Evolutionary conservation across 1,284 basidiomycete genomes (phyloP), one percentile per base, ranked within the genome.

Genomic region (Trichosporon coremiiforme): DNA sequence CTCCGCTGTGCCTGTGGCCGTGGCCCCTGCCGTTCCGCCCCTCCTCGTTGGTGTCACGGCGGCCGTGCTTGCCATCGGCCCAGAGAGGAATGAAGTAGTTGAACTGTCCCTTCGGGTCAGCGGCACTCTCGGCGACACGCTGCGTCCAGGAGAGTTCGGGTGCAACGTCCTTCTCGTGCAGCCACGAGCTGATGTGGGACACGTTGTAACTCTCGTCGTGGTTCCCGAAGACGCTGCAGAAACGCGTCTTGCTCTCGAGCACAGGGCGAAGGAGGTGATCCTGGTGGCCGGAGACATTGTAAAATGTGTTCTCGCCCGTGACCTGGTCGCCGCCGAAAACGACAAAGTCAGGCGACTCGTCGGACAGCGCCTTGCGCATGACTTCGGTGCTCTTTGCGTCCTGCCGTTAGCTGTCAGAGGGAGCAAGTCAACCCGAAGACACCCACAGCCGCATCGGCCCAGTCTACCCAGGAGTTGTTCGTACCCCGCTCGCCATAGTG

Each of bases 151-250:
- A 31, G 6, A 68, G 66, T 2, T 33, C 9, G 1, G 31, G 15
- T 2, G 63, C 69, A 2, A 9, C 12, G 4, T 50, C 62, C 4
- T 29, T 62, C 57, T 70, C 69, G 45, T 66, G 65, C 41, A 20
- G 31, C 22, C 10, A 70, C 38, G n/a, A 25, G 12, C 13, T 6
- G 17, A 25, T 20, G 35, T 70, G 69, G 1, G 70, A 67, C 10
- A 76, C 62, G 66, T 75, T 75, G 70, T 75, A 75, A 68, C 74
- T 75, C 55, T 76, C 74, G 70, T 76, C 75, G 69, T 76, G 75
- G 67, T 75, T 75, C 29, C 74, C 74, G 41, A 72, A 71, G 29
- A 68, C 63, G 57, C 33, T 64, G 20, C 68, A 66, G 57, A 76
- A 76, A 20, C 71, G 71, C 8, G 67, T 68, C n/a, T 55, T 62